These are phyloP conservation scores for Graphiopsis chlorocephala DNA, from an alignment of 2,329 filamentous ascomycete genomes.

Conservation along the genomic window DNA sequence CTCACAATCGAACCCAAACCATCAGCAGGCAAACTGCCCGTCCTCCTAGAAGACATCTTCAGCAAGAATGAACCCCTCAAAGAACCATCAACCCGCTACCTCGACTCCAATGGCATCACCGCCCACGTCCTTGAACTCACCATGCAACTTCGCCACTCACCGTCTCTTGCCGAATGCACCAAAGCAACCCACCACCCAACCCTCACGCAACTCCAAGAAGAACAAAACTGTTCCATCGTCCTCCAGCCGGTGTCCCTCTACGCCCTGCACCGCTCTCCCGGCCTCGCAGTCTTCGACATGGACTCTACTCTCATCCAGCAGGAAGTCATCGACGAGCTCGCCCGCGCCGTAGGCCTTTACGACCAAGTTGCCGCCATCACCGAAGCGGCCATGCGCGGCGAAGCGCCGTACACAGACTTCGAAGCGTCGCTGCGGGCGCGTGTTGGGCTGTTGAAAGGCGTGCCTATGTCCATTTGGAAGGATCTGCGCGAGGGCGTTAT, in stretches of 20 bases:
- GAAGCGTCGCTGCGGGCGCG: conserved; percentile 77
- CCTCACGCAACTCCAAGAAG: conserved; percentile 13
- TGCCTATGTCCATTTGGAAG: conserved; percentile 68
- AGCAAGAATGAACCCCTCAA: background rate
- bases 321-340: conserved; percentile 95
- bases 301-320: conserved; percentile 96
- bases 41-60: conserved; percentile 2
- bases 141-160: conserved; percentile 14
- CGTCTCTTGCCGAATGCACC: conserved; percentile 16
- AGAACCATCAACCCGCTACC: background rate
- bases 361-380: conserved; percentile 84
- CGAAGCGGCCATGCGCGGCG: conserved; percentile 89
- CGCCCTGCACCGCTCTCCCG: conserved; percentile 33
- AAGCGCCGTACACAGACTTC: conserved; percentile 71
- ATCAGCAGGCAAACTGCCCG: background rate
- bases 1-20: conserved; percentile 8
- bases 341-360: conserved; percentile 66
- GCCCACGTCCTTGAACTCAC: conserved; percentile 18
- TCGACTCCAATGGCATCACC: conserved; percentile 8
- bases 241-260: conserved; percentile 17
- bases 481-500: conserved; percentile 67
- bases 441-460: conserved; percentile 75
- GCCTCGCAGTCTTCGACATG: conserved; percentile 96
- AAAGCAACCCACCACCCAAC: conserved; percentile 13
- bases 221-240: conserved; percentile 17